Percentiles rank a stretch among this genome's conserved stretches.
Conservation (phyloP, 768 basidiomycete species). For the Trametes meyenii region DNA sequence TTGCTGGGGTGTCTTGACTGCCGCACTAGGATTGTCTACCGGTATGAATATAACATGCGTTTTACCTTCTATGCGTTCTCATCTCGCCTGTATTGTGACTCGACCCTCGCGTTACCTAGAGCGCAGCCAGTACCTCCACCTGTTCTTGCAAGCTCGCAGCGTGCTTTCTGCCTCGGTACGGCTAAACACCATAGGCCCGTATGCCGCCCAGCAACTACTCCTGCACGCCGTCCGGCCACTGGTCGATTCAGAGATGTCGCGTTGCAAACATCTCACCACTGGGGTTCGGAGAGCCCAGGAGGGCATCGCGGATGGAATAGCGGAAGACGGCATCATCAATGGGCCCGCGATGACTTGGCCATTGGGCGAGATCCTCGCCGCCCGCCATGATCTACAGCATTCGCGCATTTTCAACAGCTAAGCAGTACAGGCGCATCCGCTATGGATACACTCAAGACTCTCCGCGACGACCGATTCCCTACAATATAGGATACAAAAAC, state of each 20-base stretch:
- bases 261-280: slow-evolving; percentile 53
- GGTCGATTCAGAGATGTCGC: slow-evolving; percentile 55
- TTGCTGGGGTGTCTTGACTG: slow-evolving; percentile 89
- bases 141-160: slow-evolving; percentile 91
- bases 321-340: slow-evolving; percentile 31
- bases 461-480: slow-evolving; percentile 4
- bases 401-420: slow-evolving; percentile 95
- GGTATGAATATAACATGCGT: slow-evolving; percentile 47
- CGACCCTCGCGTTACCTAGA: slow-evolving; percentile 45
- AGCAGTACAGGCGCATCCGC: slow-evolving; percentile 24
- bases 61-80: neutral
- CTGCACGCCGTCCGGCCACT: slow-evolving; percentile 71
- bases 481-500: slow-evolving; percentile 21
- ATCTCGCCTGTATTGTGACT: neutral
- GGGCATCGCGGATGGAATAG: neutral
- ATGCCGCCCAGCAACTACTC: slow-evolving; percentile 86
- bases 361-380: slow-evolving; percentile 87
- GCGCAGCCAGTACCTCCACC: slow-evolving; percentile 81
- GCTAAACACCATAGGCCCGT: slow-evolving; percentile 90
- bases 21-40: slow-evolving; percentile 69
- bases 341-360: slow-evolving; percentile 95
- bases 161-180: slow-evolving; percentile 91
- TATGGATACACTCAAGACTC: slow-evolving; percentile 19
- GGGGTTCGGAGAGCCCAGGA: slow-evolving; percentile 32
- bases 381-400: slow-evolving; percentile 92